A percentile compares a stretch with the other conserved stretches of the same genome.
Conservation (phyloP, 352 stramenopile genomes). For the Globisporangium perplexum region DNA sequence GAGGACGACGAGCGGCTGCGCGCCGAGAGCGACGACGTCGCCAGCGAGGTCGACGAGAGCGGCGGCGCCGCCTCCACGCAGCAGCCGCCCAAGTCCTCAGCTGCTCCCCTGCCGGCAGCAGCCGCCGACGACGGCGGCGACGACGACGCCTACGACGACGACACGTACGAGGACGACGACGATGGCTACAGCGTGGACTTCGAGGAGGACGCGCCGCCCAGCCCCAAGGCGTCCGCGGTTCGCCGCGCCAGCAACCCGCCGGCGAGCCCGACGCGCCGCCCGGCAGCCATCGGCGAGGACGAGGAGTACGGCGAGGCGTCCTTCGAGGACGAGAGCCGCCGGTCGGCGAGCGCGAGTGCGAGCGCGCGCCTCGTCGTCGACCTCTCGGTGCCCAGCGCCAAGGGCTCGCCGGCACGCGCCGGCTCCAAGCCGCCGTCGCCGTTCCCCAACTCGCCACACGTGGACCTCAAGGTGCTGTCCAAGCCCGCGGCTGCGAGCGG, state of each 20-base stretch:
- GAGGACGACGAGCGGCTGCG: conserved; percentile 26
- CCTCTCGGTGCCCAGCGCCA: conserved; percentile 47
- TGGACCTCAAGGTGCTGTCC: conserved; percentile 42
- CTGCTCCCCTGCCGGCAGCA: neutral
- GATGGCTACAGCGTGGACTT: conserved; percentile 70
- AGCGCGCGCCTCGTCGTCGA: conserved; percentile 47
- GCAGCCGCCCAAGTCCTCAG: conserved; percentile 4
- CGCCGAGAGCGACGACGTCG: conserved; percentile 35
- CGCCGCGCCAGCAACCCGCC: conserved; percentile 1
- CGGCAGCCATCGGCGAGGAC: conserved; percentile 21
- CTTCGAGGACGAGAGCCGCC: conserved; percentile 67
- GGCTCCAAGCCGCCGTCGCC: conserved; percentile 7
- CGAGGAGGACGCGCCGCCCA: conserved; percentile 23
- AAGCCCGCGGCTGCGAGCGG: conserved; percentile 15
- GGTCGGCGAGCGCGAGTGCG: conserved; percentile 28
- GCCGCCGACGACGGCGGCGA: conserved; percentile 8
- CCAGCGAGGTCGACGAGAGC: conserved; percentile 52
- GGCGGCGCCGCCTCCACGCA: neutral
- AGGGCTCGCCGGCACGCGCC: conserved; percentile 26
- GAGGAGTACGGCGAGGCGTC: conserved; percentile 56
- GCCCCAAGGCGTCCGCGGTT: neutral
- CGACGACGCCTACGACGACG: conserved; percentile 20
- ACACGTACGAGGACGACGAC: conserved; percentile 42
- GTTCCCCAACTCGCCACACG: conserved; percentile 28
- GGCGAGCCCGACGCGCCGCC: conserved; percentile 2